Base-by-base conservation (phyloP, 805 yeast species). In the Metschnikowia lachancei region DNA sequence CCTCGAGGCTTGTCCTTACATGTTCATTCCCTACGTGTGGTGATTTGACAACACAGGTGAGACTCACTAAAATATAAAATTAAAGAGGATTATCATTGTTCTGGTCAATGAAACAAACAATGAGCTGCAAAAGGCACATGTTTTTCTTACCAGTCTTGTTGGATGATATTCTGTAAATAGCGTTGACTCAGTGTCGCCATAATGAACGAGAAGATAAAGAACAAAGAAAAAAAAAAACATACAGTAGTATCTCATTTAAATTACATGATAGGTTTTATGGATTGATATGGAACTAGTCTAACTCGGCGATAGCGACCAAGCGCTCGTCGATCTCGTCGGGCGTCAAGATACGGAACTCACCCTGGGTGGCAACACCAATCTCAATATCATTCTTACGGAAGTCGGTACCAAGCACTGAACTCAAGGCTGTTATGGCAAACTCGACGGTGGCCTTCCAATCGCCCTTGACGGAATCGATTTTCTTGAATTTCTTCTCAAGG, bases 251-350 rank as follows among this genome's bases (percentile, higher is more conserved):
- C 32, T 29, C 5, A 11, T 6, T 7, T 7, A 12, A 12, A 18
- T 9, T n/a, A 19, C 37, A 11, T 35, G 37, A 19, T 35, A 35
- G 13, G 14, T 19, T 22, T 36, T 29, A 18, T 18, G 26, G 19
- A 35, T 19, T 35, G 24, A 22, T 7, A 11, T n/a, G 37, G 28
- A 24, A 16, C 39, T 74, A 91, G 72, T 94, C 99, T 72, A 88
- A 92, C 72, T 94, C 99, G 42, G 99, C 98, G 64, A 94, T 90
- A 19, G 97, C 80, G 28, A 90, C 87, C 63, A 94, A 76, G 62
- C 98, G 78, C 71, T 89, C 97, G 66, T 94, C 99, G 55, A 94
- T 91, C 68, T 94, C 95, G 32, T 90, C 97, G 9, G 86, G 78
- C 4, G 83, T 74, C 59, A 94, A 78, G 24, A 80, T 74, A 52